phyloP scores from a whole-genome alignment of 2,329 filamentous ascomycete species.

The Alternaria gaisen region DNA sequence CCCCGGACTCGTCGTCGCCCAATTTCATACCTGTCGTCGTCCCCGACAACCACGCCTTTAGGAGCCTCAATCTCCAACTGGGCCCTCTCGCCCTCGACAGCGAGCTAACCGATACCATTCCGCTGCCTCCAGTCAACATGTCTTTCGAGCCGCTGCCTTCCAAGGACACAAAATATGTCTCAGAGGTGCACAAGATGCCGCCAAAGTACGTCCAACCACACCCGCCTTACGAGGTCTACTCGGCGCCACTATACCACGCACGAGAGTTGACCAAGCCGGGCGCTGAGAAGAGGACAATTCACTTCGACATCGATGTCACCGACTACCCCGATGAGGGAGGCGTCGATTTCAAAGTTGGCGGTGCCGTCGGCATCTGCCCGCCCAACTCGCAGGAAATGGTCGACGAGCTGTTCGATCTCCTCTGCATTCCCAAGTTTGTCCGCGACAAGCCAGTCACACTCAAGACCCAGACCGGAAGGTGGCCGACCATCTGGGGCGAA shows the following conservation, averaged over 20 bases:
- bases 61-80: conserved; percentile 78
- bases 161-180: conserved; percentile 52
- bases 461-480: conserved; percentile 81
- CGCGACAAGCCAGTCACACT: conserved; percentile 85
- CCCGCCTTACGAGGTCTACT: conserved; percentile 89
- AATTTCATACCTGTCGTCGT: conserved; percentile 59
- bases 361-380: conserved; percentile 91
- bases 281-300: conserved; percentile 95
- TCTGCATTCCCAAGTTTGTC: conserved; percentile 81
- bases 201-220: conserved; percentile 93
- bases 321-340: conserved; percentile 87
- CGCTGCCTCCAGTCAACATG: conserved; percentile 78
- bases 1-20: conserved; percentile 56
- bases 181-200: conserved; percentile 68
- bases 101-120: conserved; percentile 73
- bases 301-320: conserved; percentile 96
- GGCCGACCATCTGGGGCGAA: conserved; percentile 98
- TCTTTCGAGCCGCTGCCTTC: conserved; percentile 69
- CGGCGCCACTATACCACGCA: conserved; percentile 83
- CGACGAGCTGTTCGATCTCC: conserved; percentile 82
- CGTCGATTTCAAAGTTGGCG: conserved; percentile 94
- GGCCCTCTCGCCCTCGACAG: conserved; percentile 75
- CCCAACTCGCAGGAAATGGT: conserved; percentile 82
- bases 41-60: conserved; percentile 87
- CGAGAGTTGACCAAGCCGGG: conserved; percentile 87